phyloP scores from a whole-genome alignment of 2,329 filamentous ascomycete genomes.

The Gremmenia infestans region DNA sequence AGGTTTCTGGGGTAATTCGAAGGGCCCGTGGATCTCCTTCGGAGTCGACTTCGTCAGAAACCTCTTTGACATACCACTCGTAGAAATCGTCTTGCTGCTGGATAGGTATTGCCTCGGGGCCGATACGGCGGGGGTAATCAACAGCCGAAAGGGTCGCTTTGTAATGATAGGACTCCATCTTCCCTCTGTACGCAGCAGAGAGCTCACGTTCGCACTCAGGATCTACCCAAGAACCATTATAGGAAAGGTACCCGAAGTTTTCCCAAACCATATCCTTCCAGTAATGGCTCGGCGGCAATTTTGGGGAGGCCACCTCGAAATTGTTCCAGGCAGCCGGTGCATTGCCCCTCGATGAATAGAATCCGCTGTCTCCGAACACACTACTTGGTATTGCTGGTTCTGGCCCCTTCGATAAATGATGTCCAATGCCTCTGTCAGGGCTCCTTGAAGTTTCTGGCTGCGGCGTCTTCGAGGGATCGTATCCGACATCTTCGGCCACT shows the following conservation, averaged over 20 bases:
- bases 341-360: no score
- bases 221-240: constrained; percentile 26
- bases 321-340: no score
- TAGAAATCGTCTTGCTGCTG: constrained; percentile 22
- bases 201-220: constrained; percentile 26
- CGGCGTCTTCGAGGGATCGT: no score
- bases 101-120: constrained; percentile 15
- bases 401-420: no score
- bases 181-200: constrained; percentile 12
- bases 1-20: constrained; percentile 40
- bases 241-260: constrained; percentile 27
- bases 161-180: not conserved
- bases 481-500: no score
- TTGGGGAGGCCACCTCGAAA: not conserved
- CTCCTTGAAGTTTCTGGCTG: no score
- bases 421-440: no score
- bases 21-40: constrained; percentile 36
- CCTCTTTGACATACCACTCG: constrained; percentile 21
- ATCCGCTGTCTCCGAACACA: no score
- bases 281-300: constrained; percentile 16
- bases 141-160: constrained; percentile 2
- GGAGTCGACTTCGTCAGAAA: constrained; percentile 38
- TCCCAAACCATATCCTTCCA: constrained; percentile 18
- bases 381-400: no score
- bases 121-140: constrained; percentile 1